Evolutionary conservation across 306 rosid genomes (phyloP).

Genomic region (Oemleria cerasiformis): DNA sequence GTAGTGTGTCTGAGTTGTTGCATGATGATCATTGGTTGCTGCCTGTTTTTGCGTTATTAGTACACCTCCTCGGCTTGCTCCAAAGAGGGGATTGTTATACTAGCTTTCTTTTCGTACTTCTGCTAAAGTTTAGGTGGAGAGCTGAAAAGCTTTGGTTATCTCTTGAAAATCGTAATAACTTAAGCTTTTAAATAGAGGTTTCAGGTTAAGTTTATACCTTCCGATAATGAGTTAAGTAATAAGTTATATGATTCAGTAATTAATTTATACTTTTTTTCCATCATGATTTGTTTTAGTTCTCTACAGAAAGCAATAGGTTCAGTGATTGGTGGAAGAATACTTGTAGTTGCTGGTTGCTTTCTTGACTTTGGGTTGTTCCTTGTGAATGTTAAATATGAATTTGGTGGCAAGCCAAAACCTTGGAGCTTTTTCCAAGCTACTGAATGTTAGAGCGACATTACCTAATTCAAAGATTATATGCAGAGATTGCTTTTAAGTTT

Average conservation of each 20-base stretch:
- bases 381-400: not conserved
- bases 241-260: not conserved
- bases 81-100: too few species aligned
- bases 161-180: too few species aligned
- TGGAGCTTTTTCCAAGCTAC: not conserved
- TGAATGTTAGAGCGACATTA: slow-evolving; percentile 15
- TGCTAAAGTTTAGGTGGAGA: too few species aligned
- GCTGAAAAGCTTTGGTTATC: too few species aligned
- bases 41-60: too few species aligned
- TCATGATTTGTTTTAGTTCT: not conserved
- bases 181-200: too few species aligned
- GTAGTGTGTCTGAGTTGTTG: too few species aligned
- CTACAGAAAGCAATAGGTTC: not conserved
- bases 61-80: too few species aligned
- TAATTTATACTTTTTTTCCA: not conserved
- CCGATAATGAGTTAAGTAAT: too few species aligned
- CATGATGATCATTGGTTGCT: too few species aligned
- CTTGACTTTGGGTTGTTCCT: not conserved
- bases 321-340: not conserved
- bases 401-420: not conserved
- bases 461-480: not conserved
- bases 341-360: not conserved
- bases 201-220: too few species aligned
- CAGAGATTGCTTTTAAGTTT: not conserved
- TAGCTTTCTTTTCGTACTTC: too few species aligned